Evolutionary conservation across 2,329 filamentous ascomycete genomes (phyloP).

Genomic region (Alternaria gaisen): DNA sequence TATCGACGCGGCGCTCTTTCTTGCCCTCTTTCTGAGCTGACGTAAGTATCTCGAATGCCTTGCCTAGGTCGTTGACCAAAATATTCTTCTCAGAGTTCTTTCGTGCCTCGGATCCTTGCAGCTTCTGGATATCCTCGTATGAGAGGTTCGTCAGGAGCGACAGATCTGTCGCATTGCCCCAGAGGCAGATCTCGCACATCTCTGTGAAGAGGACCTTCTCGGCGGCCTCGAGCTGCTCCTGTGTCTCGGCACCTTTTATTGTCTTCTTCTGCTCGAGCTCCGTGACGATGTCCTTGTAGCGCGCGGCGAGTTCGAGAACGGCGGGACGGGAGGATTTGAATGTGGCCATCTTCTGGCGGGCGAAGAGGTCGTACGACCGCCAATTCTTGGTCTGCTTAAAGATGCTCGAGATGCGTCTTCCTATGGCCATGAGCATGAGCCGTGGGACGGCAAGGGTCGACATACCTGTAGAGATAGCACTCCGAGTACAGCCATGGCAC

Average conservation of each 20-base stretch:
- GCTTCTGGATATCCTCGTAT: constrained; percentile 95
- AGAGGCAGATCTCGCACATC: constrained; percentile 96
- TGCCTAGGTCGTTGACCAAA: constrained; percentile 81
- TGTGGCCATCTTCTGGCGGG: constrained; percentile 87
- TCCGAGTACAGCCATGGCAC: constrained; percentile 90
- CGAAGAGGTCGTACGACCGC: constrained; percentile 90
- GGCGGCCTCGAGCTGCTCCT: constrained; percentile 67
- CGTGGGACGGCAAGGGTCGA: no score
- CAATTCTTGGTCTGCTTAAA: constrained; percentile 82
- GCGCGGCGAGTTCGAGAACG: constrained; percentile 80
- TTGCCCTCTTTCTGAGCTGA: constrained; percentile 70
- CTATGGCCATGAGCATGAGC: constrained; percentile 40
- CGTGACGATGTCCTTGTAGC: constrained; percentile 76
- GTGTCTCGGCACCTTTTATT: constrained; percentile 54
- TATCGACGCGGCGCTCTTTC: constrained; percentile 80
- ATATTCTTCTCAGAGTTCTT: constrained; percentile 93
- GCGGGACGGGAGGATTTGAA: constrained; percentile 92
- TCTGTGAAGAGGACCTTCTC: constrained; percentile 85
- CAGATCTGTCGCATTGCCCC: constrained; percentile 96
- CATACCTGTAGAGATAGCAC: constrained; percentile 88
- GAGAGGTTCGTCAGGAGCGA: constrained; percentile 88
- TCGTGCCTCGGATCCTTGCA: constrained; percentile 87
- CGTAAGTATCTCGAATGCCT: constrained; percentile 74
- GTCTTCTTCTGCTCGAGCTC: constrained; percentile 68
- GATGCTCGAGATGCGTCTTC: constrained; percentile 78